Conservation (phyloP, 805 yeast species). For the Yamadazyma philogaea region DNA sequence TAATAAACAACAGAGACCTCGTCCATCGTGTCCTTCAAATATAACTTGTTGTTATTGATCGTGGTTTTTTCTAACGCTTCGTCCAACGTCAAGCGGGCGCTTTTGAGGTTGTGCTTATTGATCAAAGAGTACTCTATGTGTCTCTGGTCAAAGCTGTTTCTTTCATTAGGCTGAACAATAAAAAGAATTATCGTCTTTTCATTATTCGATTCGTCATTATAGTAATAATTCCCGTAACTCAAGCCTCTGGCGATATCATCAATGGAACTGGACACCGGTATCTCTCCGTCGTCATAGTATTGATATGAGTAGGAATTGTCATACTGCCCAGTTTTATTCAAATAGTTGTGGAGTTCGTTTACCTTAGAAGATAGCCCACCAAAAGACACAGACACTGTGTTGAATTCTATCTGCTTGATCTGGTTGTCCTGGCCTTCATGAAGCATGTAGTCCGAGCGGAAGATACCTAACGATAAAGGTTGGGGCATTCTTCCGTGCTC, state of each 20-base stretch:
- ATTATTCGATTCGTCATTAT: slow-evolving; percentile 34
- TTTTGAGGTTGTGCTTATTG: slow-evolving; percentile 51
- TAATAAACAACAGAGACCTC: slow-evolving; percentile 88
- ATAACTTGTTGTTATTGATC: slow-evolving; percentile 46
- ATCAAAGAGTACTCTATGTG: slow-evolving; percentile 70
- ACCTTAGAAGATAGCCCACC: slow-evolving; percentile 86
- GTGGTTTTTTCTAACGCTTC: slow-evolving; percentile 48
- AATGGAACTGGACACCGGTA: slow-evolving; percentile 71
- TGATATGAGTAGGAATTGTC: slow-evolving; percentile 36
- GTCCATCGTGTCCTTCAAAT: slow-evolving; percentile 50
- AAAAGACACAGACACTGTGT: slow-evolving; percentile 93
- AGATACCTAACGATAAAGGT: slow-evolving; percentile 73
- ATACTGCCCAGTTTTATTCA: slow-evolving; percentile 61
- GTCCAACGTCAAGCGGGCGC: slow-evolving; percentile 65
- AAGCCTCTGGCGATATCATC: slow-evolving; percentile 63
- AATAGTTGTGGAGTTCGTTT: slow-evolving; percentile 66
- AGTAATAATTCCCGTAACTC: slow-evolving; percentile 60
- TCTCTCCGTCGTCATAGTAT: slow-evolving; percentile 44
- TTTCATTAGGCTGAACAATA: slow-evolving; percentile 79
- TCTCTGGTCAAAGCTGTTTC: slow-evolving; percentile 91
- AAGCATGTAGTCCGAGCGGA: slow-evolving; percentile 84
- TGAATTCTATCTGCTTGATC: slow-evolving; percentile 93
- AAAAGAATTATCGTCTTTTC: slow-evolving; percentile 59
- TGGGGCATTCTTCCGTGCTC: slow-evolving; percentile 46
- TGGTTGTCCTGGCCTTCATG: slow-evolving; percentile 27